These are phyloP conservation scores for Protostelium mycophagum DNA, from an alignment of 78 protist genomes.

Conservation along the genomic window DNA sequence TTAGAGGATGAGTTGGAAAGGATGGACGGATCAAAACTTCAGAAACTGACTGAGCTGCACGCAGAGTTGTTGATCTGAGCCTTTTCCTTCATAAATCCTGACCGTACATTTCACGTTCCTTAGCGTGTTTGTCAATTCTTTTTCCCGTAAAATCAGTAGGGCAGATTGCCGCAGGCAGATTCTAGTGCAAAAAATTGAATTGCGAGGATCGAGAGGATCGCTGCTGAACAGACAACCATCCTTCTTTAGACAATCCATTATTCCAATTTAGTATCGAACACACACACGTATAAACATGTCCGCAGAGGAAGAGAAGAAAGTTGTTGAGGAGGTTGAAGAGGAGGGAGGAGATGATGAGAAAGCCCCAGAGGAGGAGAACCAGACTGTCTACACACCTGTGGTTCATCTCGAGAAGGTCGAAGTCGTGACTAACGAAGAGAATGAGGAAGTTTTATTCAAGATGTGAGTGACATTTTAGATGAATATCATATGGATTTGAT, in stretches of 20 bases:
- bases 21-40: neutral
- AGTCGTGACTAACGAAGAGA: conserved; percentile 33
- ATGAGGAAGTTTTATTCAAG: conserved; percentile 33
- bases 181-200: too few species aligned
- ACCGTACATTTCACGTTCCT: too few species aligned
- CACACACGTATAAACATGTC: neutral
- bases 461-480: conserved; percentile 4
- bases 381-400: neutral
- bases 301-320: neutral
- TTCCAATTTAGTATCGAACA: too few species aligned
- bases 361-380: neutral
- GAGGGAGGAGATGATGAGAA: conserved; percentile 1
- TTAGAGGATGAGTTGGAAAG: neutral
- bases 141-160: too few species aligned
- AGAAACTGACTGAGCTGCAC: neutral
- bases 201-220: too few species aligned
- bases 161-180: too few species aligned
- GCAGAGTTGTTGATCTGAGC: neutral
- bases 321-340: neutral
- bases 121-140: too few species aligned
- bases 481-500: neutral
- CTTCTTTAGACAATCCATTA: neutral
- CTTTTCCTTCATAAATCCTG: too few species aligned
- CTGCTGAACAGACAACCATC: neutral
- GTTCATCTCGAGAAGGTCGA: conserved; percentile 12